A percentile compares a stretch with the other conserved stretches of the same genome.
Evolutionary conservation across 441 rosid genomes (phyloP).

Genomic region (Melastoma candidum): DNA sequence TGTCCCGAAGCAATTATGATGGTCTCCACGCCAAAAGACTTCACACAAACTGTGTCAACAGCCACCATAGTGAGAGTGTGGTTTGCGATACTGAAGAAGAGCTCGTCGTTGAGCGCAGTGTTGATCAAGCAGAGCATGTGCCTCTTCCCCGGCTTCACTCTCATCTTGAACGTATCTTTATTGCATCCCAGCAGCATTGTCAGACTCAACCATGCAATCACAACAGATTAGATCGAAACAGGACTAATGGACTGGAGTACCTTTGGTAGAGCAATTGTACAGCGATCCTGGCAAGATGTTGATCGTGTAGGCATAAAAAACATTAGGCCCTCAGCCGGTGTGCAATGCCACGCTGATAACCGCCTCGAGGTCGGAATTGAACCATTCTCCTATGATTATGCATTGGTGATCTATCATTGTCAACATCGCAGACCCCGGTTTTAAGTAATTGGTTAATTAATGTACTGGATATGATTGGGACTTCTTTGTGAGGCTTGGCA

Average conservation of each 20-base stretch:
- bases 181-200: neutral
- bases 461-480: conserved; percentile 13
- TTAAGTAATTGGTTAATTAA: neutral
- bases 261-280: conserved; percentile 15
- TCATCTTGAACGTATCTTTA: conserved; percentile 14
- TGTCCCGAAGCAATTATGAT: conserved; percentile 12
- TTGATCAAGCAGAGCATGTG: conserved; percentile 13
- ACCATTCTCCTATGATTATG: conserved; percentile 14
- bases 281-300: conserved; percentile 11
- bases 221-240: too few relatives aligned
- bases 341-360: conserved; percentile 5
- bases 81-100: conserved; percentile 14
- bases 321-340: conserved; percentile 12
- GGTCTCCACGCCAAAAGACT: conserved; percentile 10
- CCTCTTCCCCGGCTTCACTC: conserved; percentile 14
- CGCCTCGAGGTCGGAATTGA: conserved; percentile 9
- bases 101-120: conserved; percentile 17
- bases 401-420: neutral
- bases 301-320: conserved; percentile 16
- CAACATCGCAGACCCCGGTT: neutral
- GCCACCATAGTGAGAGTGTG: conserved; percentile 14
- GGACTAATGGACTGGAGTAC: neutral
- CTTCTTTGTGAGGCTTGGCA: conserved; percentile 13
- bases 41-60: conserved; percentile 11
- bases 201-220: neutral